These are phyloP conservation scores for Podaxis carcinomalis DNA, from an alignment of 768 basidiomycete genomes.

Conservation along the genomic window DNA sequence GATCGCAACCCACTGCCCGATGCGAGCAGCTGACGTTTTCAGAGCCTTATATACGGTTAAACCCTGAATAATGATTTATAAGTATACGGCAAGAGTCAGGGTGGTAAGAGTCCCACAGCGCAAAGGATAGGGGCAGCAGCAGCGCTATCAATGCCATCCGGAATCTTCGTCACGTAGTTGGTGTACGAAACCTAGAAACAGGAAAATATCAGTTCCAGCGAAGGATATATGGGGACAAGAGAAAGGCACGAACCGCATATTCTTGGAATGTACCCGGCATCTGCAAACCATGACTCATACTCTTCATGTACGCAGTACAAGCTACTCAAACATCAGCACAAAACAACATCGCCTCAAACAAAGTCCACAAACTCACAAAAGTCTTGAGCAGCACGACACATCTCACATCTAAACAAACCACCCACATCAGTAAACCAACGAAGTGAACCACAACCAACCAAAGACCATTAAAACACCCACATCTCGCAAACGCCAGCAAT, in stretches of 20 bases:
- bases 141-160: constrained; percentile 57
- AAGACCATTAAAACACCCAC: background rate
- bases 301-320: background rate
- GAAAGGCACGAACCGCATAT: constrained; percentile 45
- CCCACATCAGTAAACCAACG: background rate
- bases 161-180: constrained; percentile 75
- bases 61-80: constrained; percentile 36
- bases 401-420: constrained; percentile 49
- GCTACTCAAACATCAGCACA: background rate
- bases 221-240: background rate
- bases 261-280: constrained; percentile 75
- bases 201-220: background rate
- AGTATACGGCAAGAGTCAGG: background rate
- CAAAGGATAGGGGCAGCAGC: constrained; percentile 75
- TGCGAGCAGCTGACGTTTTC: constrained; percentile 58
- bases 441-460: background rate
- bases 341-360: too few relatives aligned
- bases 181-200: constrained; percentile 57
- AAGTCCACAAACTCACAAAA: constrained; percentile 43
- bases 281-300: constrained; percentile 63
- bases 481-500: constrained; percentile 48
- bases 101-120: constrained; percentile 42
- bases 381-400: constrained; percentile 70
- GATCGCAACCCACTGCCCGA: constrained; percentile 74
- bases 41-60: constrained; percentile 85